Base-by-base conservation (phyloP, 2,329 filamentous ascomycete species). In the Neopestalotiopsis rosae region DNA sequence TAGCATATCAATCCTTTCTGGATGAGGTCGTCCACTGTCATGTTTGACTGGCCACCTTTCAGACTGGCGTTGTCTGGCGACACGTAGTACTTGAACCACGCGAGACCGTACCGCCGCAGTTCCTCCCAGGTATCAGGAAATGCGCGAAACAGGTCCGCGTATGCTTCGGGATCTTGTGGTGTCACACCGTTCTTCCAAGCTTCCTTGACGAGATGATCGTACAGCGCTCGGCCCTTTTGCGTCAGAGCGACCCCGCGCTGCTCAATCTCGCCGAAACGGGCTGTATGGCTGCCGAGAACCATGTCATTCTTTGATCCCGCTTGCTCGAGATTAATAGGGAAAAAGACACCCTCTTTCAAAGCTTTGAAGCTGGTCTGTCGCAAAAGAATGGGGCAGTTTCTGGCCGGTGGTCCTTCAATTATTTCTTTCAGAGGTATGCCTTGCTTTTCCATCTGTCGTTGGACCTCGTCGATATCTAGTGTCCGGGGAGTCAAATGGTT, bases 221-320 rank as follows among this genome's bases (percentile, higher is more conserved):
- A 66, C 3, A 66, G 64, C 24, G 45, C 64, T n/a, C 64, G 49
- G 6, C 49, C 42, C 24, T 58, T 66, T 10, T 66, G n/a, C 4
- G 64, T 66, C 24, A 66, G 30, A 5, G 64, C 64, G 12, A 45
- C 42, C 12, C 42, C 64, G 28, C 64, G 64, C 49, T 66, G 64
- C 30, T 66, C 64, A 14, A 66, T 66, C 64, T 66, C 64, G 32
- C 64, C 64, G 28, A 66, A 66, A 20, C 64, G 64, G 28, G 64
- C 45, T 13, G 42, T 66, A 14, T 66, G 64, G 6, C 64, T 66
- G 9, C 45, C 64, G 13, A 38, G 62, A 17, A 49, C 62, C 42
- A 52, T 49, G 17, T 5, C 42, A 7, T 9, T n/a, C 49, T 20
- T 17, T 9, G 20, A 20, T 34, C 24, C 30, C 14, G 9, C 7